Evolutionary conservation across 306 rosid species (phyloP).

Genomic region (Dalbergia cochinchinensis): DNA sequence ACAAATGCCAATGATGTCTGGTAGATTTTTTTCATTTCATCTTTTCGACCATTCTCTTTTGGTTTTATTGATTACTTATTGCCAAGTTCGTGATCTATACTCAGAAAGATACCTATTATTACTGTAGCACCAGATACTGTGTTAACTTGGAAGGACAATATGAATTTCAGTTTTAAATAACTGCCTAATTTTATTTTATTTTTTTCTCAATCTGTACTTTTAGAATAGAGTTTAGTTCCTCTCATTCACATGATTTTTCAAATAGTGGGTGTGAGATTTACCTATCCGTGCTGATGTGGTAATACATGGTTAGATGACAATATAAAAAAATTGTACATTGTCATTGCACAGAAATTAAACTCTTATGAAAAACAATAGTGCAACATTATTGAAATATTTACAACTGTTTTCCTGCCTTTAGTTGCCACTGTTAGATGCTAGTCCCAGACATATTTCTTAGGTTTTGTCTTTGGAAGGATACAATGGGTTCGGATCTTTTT

Average conservation of each 20-base stretch:
- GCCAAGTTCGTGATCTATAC: conserved; percentile 22
- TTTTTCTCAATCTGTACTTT: neutral
- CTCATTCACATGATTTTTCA: too few species aligned
- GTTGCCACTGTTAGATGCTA: neutral
- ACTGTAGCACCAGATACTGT: conserved; percentile 21
- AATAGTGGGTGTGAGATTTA: too few species aligned
- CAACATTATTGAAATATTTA: neutral
- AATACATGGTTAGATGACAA: too few species aligned
- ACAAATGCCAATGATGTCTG: conserved; percentile 60
- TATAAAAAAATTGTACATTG: too few species aligned
- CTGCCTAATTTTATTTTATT: neutral
- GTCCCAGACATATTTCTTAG: conserved; percentile 3
- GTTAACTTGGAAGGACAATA: conserved; percentile 30
- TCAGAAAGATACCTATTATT: conserved; percentile 15
- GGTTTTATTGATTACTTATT: conserved; percentile 13
- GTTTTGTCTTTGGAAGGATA: conserved; percentile 21
- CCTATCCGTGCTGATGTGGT: too few species aligned
- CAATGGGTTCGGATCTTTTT: conserved; percentile 32
- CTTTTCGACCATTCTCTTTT: conserved; percentile 20
- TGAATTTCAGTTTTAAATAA: conserved; percentile 5
- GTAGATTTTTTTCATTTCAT: conserved; percentile 50
- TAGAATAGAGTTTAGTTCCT: too few species aligned
- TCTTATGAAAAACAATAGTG: neutral
- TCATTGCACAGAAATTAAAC: too few species aligned
- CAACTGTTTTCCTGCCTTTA: conserved; percentile 2